Evolutionary conservation across 805 yeast species (phyloP).

Genomic region (Grigorovia yakushimaensis): DNA sequence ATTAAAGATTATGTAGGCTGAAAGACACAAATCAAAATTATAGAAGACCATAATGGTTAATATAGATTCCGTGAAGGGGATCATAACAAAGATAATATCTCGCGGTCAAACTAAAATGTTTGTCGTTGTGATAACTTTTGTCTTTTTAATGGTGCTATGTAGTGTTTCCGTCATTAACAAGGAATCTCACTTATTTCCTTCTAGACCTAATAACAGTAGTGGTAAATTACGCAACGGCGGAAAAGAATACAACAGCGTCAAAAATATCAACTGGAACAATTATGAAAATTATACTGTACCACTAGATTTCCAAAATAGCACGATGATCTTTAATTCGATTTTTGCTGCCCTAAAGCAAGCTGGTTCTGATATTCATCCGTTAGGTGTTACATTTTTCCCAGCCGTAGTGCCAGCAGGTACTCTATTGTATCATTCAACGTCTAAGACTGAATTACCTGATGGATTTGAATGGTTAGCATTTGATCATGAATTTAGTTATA

Average conservation of each 20-base stretch:
- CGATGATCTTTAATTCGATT: slow-evolving; percentile 47
- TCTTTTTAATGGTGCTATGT: background rate
- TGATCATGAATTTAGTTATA: slow-evolving; percentile 52
- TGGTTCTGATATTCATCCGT: slow-evolving; percentile 42
- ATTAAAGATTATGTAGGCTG: too few species aligned
- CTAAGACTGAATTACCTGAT: slow-evolving; percentile 35
- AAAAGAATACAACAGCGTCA: background rate
- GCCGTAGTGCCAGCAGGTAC: slow-evolving; percentile 54
- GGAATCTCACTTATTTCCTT: background rate
- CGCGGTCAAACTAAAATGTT: background rate
- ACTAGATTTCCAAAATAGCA: slow-evolving; percentile 39
- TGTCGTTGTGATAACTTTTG: background rate
- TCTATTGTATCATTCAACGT: slow-evolving; percentile 45
- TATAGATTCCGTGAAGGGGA: too few species aligned
- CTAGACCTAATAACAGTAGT: background rate
- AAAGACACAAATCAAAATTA: too few species aligned
- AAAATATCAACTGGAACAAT: slow-evolving; percentile 8
- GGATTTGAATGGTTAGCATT: slow-evolving; percentile 55
- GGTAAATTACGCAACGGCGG: background rate
- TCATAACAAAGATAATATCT: background rate
- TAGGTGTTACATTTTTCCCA: slow-evolving; percentile 49
- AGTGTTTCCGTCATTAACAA: background rate
- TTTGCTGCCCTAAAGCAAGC: slow-evolving; percentile 44
- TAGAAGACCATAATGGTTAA: too few species aligned
- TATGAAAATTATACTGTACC: slow-evolving; percentile 18